Evolutionary conservation across 192 early-diverging fungal species (phyloP).

Genomic region (Umbelopsis isabellina): DNA sequence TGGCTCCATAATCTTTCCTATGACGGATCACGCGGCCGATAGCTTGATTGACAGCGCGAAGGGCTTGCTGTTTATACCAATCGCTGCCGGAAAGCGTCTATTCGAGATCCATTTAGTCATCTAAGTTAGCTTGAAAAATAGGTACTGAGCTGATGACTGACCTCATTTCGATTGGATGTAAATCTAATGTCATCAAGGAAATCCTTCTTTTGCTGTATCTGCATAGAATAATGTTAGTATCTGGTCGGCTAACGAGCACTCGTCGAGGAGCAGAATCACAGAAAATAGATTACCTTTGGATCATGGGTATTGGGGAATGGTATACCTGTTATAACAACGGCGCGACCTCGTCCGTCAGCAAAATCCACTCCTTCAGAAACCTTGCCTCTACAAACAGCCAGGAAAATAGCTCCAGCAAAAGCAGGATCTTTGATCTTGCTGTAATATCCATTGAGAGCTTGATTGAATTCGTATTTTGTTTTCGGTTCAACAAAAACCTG

Average conservation of each 20-base stretch:
- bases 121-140: neutral
- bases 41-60: conserved; percentile 68
- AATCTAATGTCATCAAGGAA: conserved; percentile 41
- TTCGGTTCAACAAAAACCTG: conserved; percentile 52
- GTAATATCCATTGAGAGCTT: conserved; percentile 51
- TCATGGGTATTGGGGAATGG: conserved; percentile 54
- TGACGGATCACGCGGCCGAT: conserved; percentile 63
- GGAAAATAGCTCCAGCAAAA: conserved; percentile 53
- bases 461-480: conserved; percentile 53
- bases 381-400: conserved; percentile 72
- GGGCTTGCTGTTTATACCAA: conserved; percentile 69
- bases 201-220: conserved; percentile 48
- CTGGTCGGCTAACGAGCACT: neutral
- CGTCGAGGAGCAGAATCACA: conserved; percentile 18
- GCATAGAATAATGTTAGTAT: conserved; percentile 2
- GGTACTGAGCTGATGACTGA: no score
- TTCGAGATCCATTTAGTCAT: neutral
- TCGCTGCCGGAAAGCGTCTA: conserved; percentile 47
- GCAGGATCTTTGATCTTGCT: conserved; percentile 39
- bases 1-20: conserved; percentile 66
- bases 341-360: conserved; percentile 59
- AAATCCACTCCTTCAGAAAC: conserved; percentile 72
- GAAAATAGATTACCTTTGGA: conserved; percentile 51
- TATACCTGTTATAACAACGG: conserved; percentile 62
- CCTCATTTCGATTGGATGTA: neutral